These are phyloP conservation scores for Sugiyamaella lignohabitans DNA, from an alignment of 805 yeast genomes.

Conservation along the genomic window DNA sequence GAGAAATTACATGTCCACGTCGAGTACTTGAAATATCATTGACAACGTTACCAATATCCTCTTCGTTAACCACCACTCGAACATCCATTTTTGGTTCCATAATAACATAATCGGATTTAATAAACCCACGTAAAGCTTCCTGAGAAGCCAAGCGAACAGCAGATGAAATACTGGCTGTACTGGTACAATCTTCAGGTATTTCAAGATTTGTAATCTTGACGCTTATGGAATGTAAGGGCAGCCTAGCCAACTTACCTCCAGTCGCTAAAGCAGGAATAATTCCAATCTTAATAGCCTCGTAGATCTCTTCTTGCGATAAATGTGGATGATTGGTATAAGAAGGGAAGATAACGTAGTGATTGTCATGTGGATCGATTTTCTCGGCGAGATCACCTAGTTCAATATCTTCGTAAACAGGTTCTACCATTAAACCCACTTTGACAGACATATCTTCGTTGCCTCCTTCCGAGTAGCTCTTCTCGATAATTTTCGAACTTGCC, in stretches of 20 bases:
- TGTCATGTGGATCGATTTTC: slow-evolving; percentile 31
- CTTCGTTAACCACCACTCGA: slow-evolving; percentile 57
- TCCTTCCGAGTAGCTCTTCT: slow-evolving; percentile 26
- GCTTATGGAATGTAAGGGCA: slow-evolving; percentile 54
- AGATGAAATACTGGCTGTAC: slow-evolving; percentile 37
- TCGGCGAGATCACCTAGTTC: slow-evolving; percentile 34
- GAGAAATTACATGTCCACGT: slow-evolving; percentile 63
- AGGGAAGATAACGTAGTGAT: slow-evolving; percentile 25
- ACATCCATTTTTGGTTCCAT: slow-evolving; percentile 88
- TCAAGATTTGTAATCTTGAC: slow-evolving; percentile 48
- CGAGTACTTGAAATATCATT: slow-evolving; percentile 79
- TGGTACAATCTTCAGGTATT: slow-evolving; percentile 45
- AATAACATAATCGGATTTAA: slow-evolving; percentile 39
- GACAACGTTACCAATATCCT: slow-evolving; percentile 71
- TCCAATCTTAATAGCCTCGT: slow-evolving; percentile 27
- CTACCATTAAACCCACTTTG: slow-evolving; percentile 27
- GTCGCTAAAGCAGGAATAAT: slow-evolving; percentile 38
- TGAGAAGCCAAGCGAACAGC: slow-evolving; percentile 42
- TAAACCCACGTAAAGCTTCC: slow-evolving; percentile 32
- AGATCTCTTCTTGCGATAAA: slow-evolving; percentile 27
- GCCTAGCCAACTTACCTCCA: slow-evolving; percentile 37
- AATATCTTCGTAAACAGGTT: slow-evolving; percentile 25
- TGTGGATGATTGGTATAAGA: slow-evolving; percentile 23
- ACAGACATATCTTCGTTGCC: slow-evolving; percentile 20
- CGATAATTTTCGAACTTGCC: slow-evolving; percentile 9